Evolutionary conservation across 2,329 filamentous ascomycete species (phyloP).

Genomic region (Alternaria solani): DNA sequence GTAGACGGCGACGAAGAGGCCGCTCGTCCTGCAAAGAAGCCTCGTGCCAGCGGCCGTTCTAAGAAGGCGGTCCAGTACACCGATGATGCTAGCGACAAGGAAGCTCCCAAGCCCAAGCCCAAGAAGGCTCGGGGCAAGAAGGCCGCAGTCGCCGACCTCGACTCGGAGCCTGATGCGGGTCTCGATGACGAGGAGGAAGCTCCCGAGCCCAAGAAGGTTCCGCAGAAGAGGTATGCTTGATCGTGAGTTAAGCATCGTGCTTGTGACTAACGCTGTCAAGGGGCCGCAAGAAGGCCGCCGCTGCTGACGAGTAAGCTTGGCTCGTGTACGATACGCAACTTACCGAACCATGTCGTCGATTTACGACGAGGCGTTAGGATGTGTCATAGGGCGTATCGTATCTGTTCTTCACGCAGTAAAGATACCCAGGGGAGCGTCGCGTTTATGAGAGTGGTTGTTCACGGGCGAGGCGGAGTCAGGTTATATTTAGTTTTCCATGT

Average conservation of each 20-base stretch:
- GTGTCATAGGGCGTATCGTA: not conserved
- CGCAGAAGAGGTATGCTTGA: conserved; percentile 40
- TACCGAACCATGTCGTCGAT: not conserved
- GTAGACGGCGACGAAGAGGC: conserved; percentile 35
- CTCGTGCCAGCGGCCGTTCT: conserved; percentile 21
- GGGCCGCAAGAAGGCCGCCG: conserved; percentile 34
- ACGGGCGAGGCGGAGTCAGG: not conserved
- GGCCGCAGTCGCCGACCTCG: conserved; percentile 9
- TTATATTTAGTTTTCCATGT: not conserved
- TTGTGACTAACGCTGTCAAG: conserved; percentile 22
- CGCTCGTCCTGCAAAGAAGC: conserved; percentile 29
- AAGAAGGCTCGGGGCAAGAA: conserved; percentile 39
- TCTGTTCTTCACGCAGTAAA: conserved; percentile 1
- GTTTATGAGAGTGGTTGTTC: not conserved
- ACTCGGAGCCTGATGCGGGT: conserved; percentile 13
- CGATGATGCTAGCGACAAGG: conserved; percentile 18
- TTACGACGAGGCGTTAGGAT: conserved; percentile 11
- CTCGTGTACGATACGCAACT: not conserved
- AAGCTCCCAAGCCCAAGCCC: conserved; percentile 33
- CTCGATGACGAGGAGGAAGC: conserved; percentile 14
- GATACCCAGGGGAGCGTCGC: conserved; percentile 7
- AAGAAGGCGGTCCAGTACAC: conserved; percentile 18
- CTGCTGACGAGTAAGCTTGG: conserved; percentile 25
- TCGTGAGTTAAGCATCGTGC: no score
- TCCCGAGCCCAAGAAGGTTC: conserved; percentile 23